Evolutionary conservation across 768 basidiomycete genomes (phyloP), one percentile per base, ranked within the genome.

Genomic region (Amanita muscaria): DNA sequence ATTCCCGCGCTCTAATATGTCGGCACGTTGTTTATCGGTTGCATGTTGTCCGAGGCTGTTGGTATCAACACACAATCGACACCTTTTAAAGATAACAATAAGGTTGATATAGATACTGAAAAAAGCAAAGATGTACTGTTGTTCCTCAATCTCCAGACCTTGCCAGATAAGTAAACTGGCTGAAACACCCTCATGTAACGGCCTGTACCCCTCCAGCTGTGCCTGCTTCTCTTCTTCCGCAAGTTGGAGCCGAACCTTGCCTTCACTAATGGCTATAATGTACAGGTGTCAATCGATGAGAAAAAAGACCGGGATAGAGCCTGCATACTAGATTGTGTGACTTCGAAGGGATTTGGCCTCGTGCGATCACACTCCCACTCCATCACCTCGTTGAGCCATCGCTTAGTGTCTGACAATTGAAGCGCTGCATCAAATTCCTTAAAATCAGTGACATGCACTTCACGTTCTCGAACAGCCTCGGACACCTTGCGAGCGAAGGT

Each of bases 141-240:
- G 50, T 14, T 61, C 60, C 44, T 69, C 63, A 7, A 68, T 19
- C 23, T 66, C 59, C 1, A 67, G 35, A 3, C 59, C 64, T 19
- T 51, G 51, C 0, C 45, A 48, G 29, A 67, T 52, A 9, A 68
- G 49, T 9, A 52, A 34, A 24, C 55, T 56, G 4, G 61, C 57
- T 0, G 54, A 40, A 0, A 56, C 30, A 23, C 52, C 43, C 6
- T 36, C 38, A 33, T 56, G 56, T 6, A 59, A n/a, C n/a, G n/a
- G n/a, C n/a, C n/a, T 15, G 21, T 43, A 9, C 0, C 2, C 23
- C 19, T 21, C 32, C n/a, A n/a, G n/a, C 5, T 31, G 8, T 3
- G 37, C 39, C 8, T 30, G 48, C 4, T 14, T 25, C 23, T 63
- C 63, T 31, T 59, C 55, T 21, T 51, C 47, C 1, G 54, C 56